phyloP scores from a whole-genome alignment of 164 flowering plant species.

The Houttuynia cordata region DNA sequence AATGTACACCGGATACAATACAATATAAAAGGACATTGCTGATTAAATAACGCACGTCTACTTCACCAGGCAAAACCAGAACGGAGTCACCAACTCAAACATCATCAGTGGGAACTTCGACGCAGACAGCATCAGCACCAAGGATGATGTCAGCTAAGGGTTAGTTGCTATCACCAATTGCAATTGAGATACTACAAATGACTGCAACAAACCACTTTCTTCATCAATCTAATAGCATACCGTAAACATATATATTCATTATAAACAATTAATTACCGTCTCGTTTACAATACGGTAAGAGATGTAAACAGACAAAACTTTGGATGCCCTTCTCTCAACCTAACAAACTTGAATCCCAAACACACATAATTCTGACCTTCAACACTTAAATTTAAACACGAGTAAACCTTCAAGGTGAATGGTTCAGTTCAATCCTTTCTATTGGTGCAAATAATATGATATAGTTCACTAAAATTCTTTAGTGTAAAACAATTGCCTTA shows the following conservation, averaged over 20 bases:
- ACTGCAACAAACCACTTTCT: conserved; percentile 33
- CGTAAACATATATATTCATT: too few species aligned
- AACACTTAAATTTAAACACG: background rate
- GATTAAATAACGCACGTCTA: conserved; percentile 51
- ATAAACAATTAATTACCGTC: too few species aligned
- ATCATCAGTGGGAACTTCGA: conserved; percentile 85
- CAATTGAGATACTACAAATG: conserved; percentile 72
- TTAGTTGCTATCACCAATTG: conserved; percentile 69
- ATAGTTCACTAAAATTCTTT: too few species aligned
- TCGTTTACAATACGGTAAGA: too few species aligned
- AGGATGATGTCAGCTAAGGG: conserved; percentile 39
- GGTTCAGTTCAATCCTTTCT: too few species aligned
- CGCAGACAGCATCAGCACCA: conserved; percentile 60
- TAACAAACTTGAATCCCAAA: too few species aligned
- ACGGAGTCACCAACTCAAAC: conserved; percentile 78
- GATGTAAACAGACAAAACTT: too few species aligned
- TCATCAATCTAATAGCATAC: background rate
- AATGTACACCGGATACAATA: background rate
- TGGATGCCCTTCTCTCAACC: too few species aligned
- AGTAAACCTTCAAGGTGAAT: background rate
- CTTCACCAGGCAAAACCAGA: conserved; percentile 90
- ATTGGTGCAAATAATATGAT: too few species aligned
- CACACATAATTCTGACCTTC: too few species aligned
- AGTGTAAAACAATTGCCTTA: too few species aligned
- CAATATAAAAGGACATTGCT: background rate